Percentiles rank a stretch among this genome's conserved stretches.
Evolutionary conservation across 176 grass and related monocot species (phyloP).

Genomic region (Cymbopogon citratus): DNA sequence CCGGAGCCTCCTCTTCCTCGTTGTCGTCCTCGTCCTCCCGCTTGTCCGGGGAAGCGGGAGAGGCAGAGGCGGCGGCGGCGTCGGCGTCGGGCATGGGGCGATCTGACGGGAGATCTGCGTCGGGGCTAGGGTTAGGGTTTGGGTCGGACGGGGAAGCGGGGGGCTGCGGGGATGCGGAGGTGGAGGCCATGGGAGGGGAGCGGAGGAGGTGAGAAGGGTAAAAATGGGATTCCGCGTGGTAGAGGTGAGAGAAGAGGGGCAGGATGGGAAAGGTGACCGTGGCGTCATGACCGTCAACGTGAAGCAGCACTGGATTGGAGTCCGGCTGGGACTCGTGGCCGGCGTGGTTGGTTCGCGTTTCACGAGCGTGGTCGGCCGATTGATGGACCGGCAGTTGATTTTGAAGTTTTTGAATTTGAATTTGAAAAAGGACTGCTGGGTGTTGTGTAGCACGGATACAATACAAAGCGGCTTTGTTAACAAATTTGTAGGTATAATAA

Average conservation of each 20-base stretch:
- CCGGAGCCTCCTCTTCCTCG: neutral
- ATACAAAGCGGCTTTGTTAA: too few species aligned
- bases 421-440: neutral
- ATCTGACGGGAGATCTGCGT: slow-evolving; percentile 28
- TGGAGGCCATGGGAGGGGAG: slow-evolving; percentile 33
- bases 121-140: slow-evolving; percentile 36
- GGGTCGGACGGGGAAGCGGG: slow-evolving; percentile 33
- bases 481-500: neutral
- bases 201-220: slow-evolving; percentile 42
- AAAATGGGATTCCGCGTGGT: slow-evolving; percentile 40
- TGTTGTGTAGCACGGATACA: too few species aligned
- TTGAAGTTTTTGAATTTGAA: neutral
- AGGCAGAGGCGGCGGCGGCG: too few species aligned
- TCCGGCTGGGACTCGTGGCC: neutral
- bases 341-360: neutral
- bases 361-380: neutral
- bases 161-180: slow-evolving; percentile 31
- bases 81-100: slow-evolving; percentile 21
- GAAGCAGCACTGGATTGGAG: neutral
- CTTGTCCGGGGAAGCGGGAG: slow-evolving; percentile 5
- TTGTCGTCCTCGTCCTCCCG: neutral
- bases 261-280: slow-evolving; percentile 28
- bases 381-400: neutral
- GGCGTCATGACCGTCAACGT: slow-evolving; percentile 33
- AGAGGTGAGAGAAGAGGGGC: neutral